Base-by-base conservation (phyloP, 768 basidiomycete genomes). In the Inosperma sp. region DNA sequence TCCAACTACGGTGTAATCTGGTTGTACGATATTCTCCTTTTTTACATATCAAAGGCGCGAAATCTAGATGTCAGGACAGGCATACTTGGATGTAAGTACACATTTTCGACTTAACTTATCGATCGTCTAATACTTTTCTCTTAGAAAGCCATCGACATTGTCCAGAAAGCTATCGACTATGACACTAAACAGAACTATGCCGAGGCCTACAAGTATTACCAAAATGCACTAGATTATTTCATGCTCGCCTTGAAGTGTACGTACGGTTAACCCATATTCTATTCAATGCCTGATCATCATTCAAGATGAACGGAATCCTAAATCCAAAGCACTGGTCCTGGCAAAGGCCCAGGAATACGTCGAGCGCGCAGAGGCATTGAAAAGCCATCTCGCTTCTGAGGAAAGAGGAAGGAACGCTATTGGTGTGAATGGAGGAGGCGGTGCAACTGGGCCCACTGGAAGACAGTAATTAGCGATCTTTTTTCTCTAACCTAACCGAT, bases 181-280 rank as follows among this genome's bases (percentile, higher is more conserved):
- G 96, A 99, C 71, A 77, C 79, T 54, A 93, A 93, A 67, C 85
- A 88, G 68, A 91, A 96, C 70, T 99, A 97, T 72, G 73, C 80
- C 5, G 93, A 94, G 61, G 94, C 94, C 16, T 95, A 91, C 80
- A 94, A 89, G 72, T 80, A 84, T 57, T 96, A 96, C 71, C 86
- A 88, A 75, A 95, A 97, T 76, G 79, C 91, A 1, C 79, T 98
- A 53, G 96, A 99, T 65, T 99, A 95, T 66, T 99, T 99, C 68
- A 92, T 97, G 88, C 88, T 97, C 57, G 93, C 94, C 7, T 75
- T 92, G 65, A 94, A 93, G 69, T 94, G 93, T 93, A 56, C 5
- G 7, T 30, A 25, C 13, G n/a, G n/a, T n/a, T n/a, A n/a, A n/a
- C n/a, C n/a, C n/a, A n/a, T n/a, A n/a, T n/a, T n/a, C n/a, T n/a